These are phyloP conservation scores for Umbelopsis sp. DNA, from an alignment of 192 early-diverging fungal genomes.

Conservation along the genomic window DNA sequence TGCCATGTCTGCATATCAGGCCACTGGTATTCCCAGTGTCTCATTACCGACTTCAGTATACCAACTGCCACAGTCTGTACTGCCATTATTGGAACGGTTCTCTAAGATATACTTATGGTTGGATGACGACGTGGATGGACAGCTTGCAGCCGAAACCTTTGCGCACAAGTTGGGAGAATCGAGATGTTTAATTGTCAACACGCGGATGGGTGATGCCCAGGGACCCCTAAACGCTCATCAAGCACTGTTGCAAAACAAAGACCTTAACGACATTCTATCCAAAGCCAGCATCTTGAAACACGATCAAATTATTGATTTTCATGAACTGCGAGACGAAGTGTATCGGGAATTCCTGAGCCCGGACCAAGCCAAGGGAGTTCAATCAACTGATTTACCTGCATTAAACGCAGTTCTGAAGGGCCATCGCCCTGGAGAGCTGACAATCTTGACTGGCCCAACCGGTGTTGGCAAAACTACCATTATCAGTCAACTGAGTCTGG, in stretches of 20 bases:
- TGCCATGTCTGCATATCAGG: conserved; percentile 67
- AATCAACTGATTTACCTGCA: conserved; percentile 61
- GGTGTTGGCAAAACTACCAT: conserved; percentile 75
- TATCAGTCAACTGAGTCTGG: conserved; percentile 69
- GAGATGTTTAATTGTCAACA: conserved; percentile 58
- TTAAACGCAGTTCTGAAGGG: conserved; percentile 68
- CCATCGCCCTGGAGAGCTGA: conserved; percentile 69
- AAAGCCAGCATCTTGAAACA: conserved; percentile 54
- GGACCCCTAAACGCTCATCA: conserved; percentile 58
- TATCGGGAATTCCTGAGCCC: conserved; percentile 65
- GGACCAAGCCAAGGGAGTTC: conserved; percentile 63
- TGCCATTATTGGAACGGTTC: conserved; percentile 65
- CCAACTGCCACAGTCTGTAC: conserved; percentile 58
- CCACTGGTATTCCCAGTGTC: conserved; percentile 60
- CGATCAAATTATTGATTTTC: conserved; percentile 68
- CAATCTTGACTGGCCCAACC: conserved; percentile 68
- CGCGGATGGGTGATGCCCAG: conserved; percentile 37
- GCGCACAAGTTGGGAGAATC: conserved; percentile 66
- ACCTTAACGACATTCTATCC: conserved; percentile 45
- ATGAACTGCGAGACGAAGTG: conserved; percentile 60
- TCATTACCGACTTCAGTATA: conserved; percentile 57
- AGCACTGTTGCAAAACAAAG: conserved; percentile 46
- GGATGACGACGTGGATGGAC: conserved; percentile 67
- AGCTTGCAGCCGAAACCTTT: conserved; percentile 57
- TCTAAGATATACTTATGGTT: conserved; percentile 69